Conservation (phyloP, 148 eudicot genomes). For the Gaultheria prostrata region DNA sequence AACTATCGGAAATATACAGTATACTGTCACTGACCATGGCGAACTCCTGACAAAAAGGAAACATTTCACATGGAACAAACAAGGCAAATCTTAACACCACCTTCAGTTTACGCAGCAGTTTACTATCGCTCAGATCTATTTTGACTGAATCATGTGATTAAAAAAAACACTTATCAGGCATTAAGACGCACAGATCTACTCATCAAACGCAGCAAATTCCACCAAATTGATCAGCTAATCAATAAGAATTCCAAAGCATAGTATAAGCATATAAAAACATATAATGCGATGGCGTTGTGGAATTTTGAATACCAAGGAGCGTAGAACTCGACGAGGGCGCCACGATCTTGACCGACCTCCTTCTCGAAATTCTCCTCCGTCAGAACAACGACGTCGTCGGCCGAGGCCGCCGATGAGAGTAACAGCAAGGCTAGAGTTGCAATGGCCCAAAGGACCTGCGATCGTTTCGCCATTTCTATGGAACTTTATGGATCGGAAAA, state of each 20-base stretch:
- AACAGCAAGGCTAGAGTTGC: slow-evolving; percentile 39
- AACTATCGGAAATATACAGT: no score
- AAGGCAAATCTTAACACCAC: background rate
- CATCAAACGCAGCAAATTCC: background rate
- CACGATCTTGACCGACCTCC: slow-evolving; percentile 92
- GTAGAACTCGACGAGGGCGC: slow-evolving; percentile 89
- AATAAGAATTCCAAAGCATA: background rate
- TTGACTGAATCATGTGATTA: background rate
- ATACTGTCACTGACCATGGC: background rate
- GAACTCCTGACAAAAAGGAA: background rate
- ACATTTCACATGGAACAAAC: background rate
- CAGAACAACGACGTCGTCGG: slow-evolving; percentile 73
- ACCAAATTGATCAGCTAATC: background rate
- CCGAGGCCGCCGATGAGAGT: slow-evolving; percentile 35
- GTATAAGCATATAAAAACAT: background rate
- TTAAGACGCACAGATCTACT: slow-evolving; percentile 11
- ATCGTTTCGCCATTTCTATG: background rate
- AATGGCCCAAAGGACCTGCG: slow-evolving; percentile 42
- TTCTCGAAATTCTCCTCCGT: slow-evolving; percentile 92
- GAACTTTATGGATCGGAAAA: background rate
- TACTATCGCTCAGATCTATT: background rate
- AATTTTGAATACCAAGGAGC: slow-evolving; percentile 73
- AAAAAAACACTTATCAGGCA: background rate
- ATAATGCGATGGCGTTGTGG: background rate
- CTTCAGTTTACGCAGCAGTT: background rate